Conservation (phyloP, 2,329 filamentous ascomycete genomes). For the Polytolypa hystricis region DNA sequence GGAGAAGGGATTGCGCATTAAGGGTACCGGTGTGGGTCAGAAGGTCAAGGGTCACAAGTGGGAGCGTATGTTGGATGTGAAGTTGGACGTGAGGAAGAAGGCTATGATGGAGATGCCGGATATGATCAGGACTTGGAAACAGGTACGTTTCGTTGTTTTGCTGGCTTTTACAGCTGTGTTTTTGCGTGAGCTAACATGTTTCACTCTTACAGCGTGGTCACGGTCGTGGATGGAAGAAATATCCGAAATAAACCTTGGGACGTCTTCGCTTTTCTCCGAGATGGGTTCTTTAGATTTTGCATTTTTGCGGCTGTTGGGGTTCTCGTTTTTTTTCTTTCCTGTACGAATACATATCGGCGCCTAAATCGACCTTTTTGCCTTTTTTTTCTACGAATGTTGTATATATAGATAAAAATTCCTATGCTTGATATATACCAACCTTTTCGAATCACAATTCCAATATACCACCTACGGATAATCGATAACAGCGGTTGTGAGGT, state of each 20-base stretch:
- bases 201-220: constrained; percentile 50
- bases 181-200: constrained; percentile 24
- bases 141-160: constrained; percentile 45
- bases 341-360: neutral
- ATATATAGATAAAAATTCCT: neutral
- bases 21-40: constrained; percentile 86
- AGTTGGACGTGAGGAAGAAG: constrained; percentile 76
- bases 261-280: too few species aligned
- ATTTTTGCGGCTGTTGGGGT: too few species aligned
- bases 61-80: constrained; percentile 74
- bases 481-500: too few species aligned
- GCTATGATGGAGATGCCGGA: constrained; percentile 94
- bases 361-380: neutral
- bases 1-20: constrained; percentile 71
- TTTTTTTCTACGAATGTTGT: neutral
- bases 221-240: constrained; percentile 64
- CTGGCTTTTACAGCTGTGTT: neutral
- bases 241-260: constrained; percentile 40
- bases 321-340: neutral
- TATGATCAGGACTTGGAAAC: constrained; percentile 86
- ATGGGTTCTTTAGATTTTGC: too few species aligned
- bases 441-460: neutral
- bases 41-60: constrained; percentile 90
- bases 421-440: too few species aligned
- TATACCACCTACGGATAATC: too few species aligned